Conservation (phyloP, 352 stramenopile species). For the Thalassiosira pacifica region DNA sequence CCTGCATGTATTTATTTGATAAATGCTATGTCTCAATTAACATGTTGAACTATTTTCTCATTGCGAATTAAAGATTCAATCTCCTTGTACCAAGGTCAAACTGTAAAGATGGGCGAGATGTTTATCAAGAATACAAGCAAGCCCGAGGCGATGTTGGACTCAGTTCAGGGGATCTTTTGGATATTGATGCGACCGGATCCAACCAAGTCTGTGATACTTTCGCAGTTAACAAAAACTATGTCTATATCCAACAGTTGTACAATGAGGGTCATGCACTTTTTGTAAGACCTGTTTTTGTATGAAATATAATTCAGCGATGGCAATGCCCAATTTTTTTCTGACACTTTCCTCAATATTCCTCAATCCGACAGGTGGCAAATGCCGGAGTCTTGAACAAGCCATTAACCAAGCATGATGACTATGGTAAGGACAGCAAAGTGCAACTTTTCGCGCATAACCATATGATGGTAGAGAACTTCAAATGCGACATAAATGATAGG, state of each 20-base stretch:
- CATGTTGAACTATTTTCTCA: no score
- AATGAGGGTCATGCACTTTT: slow-evolving; percentile 69
- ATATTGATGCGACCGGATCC: slow-evolving; percentile 55
- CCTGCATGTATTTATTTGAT: no score
- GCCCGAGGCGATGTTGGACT: slow-evolving; percentile 56
- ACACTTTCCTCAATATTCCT: no score
- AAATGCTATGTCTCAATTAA: no score
- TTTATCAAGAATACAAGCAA: slow-evolving; percentile 62
- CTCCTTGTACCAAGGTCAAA: slow-evolving; percentile 70
- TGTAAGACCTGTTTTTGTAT: no score
- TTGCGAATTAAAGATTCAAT: no score
- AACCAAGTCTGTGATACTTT: slow-evolving; percentile 74
- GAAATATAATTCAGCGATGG: no score
- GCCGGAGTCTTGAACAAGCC: slow-evolving; percentile 66
- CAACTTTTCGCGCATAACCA: slow-evolving; percentile 78
- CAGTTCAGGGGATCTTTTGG: slow-evolving; percentile 15
- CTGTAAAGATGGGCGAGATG: slow-evolving; percentile 49
- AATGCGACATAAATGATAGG: slow-evolving; percentile 11
- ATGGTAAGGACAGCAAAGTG: slow-evolving; percentile 29
- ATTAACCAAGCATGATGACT: slow-evolving; percentile 62
- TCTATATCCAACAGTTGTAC: slow-evolving; percentile 70
- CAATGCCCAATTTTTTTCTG: no score
- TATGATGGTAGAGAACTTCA: slow-evolving; percentile 24
- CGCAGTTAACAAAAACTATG: slow-evolving; percentile 65
- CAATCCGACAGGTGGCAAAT: no score